Evolutionary conservation across 2,329 filamentous ascomycete species (phyloP).

Genomic region (Aspergillus tanneri): DNA sequence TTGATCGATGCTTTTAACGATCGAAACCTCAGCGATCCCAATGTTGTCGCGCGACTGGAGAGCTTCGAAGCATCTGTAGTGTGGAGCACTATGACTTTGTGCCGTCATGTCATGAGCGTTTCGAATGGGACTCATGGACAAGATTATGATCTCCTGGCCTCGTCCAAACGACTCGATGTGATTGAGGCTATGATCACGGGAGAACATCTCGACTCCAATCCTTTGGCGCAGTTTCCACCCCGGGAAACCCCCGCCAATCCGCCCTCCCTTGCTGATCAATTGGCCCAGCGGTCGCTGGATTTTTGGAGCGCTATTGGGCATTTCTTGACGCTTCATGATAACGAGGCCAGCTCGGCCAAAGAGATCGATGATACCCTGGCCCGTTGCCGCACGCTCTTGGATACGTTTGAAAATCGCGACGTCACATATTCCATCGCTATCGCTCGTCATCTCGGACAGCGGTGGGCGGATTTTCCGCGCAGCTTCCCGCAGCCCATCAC

Average conservation of each 20-base stretch:
- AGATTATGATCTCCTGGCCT: constrained; percentile 62
- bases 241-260: constrained; percentile 38
- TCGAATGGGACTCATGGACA: constrained; percentile 38
- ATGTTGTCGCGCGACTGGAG: constrained; percentile 41
- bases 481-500: constrained; percentile 56
- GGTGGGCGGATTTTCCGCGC: constrained; percentile 60
- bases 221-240: constrained; percentile 46
- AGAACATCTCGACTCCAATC: constrained; percentile 58
- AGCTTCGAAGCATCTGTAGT: constrained; percentile 61
- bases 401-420: constrained; percentile 81
- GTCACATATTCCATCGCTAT: constrained; percentile 87
- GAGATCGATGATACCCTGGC: constrained; percentile 65
- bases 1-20: constrained; percentile 56
- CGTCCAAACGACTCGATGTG: constrained; percentile 68
- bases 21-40: constrained; percentile 38
- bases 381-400: constrained; percentile 68
- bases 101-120: constrained; percentile 43
- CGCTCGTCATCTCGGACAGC: constrained; percentile 69
- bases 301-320: constrained; percentile 81
- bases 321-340: constrained; percentile 66
- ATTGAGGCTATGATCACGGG: constrained; percentile 76
- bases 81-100: constrained; percentile 59
- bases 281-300: constrained; percentile 64
- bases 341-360: constrained; percentile 52
- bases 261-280: constrained; percentile 48